phyloP scores from a whole-genome alignment of 2,329 filamentous ascomycete genomes.

The Aquanectria penicillioides region DNA sequence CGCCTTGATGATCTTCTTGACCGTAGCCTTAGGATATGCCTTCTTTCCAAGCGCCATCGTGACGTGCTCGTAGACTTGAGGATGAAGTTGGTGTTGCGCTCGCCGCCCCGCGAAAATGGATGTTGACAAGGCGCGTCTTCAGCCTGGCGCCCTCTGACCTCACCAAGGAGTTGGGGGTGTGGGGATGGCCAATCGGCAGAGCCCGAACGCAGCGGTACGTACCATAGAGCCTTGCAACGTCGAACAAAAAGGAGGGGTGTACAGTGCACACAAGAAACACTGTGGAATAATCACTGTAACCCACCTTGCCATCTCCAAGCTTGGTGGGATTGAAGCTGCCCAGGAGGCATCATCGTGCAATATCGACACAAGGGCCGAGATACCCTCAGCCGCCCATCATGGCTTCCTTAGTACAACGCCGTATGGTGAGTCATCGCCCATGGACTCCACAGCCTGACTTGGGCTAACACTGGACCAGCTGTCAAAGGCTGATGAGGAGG shows the following conservation, averaged over 20 bases:
- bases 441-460: accelerated
- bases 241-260: constrained; percentile 33
- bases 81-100: background rate
- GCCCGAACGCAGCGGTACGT: constrained; percentile 33
- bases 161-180: constrained; percentile 20
- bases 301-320: constrained; percentile 33
- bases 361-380: constrained; percentile 26
- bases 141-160: constrained; percentile 36
- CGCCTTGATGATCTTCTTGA: constrained; percentile 91
- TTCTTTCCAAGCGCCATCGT: constrained; percentile 66
- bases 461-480: constrained; percentile 66
- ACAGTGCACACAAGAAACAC: constrained; percentile 26
- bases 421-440: constrained; percentile 62
- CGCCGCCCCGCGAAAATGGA: constrained; percentile 8
- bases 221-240: constrained; percentile 25
- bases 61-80: constrained; percentile 24
- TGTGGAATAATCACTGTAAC: constrained; percentile 33
- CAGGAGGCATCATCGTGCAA: constrained; percentile 24
- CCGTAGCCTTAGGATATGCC: constrained; percentile 82
- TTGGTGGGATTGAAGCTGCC: constrained; percentile 30
- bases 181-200: constrained; percentile 37
- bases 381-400: constrained; percentile 40
- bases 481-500: constrained; percentile 90
- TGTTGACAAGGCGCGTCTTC: constrained; percentile 39
- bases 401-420: constrained; percentile 64